These are phyloP conservation scores for Talaromyces proteolyticus DNA, from an alignment of 495 filamentous ascomycete species.

Conservation along the genomic window DNA sequence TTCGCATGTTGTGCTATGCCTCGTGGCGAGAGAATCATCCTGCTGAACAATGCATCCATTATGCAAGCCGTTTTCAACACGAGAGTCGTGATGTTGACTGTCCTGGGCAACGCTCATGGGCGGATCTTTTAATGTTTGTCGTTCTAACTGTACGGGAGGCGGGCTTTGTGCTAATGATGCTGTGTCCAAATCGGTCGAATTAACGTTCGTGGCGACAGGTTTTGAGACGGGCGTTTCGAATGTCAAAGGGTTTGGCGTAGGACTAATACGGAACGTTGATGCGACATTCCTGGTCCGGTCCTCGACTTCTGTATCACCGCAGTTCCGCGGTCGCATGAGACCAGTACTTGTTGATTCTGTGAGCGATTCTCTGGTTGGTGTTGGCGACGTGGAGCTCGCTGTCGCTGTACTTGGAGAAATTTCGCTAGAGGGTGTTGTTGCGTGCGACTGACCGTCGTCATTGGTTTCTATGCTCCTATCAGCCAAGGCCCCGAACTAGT, in stretches of 20 bases:
- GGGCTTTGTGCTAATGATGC: no score
- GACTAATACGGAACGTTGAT: no score
- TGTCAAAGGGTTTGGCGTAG: no score
- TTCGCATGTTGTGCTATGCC: not conserved
- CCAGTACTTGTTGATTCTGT: not conserved
- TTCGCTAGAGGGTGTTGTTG: not conserved
- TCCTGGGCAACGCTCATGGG: not conserved
- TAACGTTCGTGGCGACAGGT: no score
- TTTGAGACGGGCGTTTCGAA: no score
- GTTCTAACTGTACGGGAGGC: not conserved
- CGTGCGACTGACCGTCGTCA: not conserved
- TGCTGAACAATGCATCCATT: not conserved
- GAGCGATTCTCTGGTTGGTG: not conserved
- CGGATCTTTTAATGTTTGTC: not conserved
- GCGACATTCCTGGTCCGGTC: no score
- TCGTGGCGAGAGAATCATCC: not conserved
- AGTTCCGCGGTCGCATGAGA: no score
- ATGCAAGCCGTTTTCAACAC: not conserved
- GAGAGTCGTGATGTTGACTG: not conserved
- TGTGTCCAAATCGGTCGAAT: no score
- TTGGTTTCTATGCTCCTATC: not conserved
- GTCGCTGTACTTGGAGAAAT: not conserved
- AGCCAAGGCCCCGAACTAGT: not conserved
- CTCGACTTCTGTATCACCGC: no score
- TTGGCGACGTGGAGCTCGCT: not conserved